Evolutionary conservation across 2,329 filamentous ascomycete genomes (phyloP).

Genomic region (Hypoxylon sp.): DNA sequence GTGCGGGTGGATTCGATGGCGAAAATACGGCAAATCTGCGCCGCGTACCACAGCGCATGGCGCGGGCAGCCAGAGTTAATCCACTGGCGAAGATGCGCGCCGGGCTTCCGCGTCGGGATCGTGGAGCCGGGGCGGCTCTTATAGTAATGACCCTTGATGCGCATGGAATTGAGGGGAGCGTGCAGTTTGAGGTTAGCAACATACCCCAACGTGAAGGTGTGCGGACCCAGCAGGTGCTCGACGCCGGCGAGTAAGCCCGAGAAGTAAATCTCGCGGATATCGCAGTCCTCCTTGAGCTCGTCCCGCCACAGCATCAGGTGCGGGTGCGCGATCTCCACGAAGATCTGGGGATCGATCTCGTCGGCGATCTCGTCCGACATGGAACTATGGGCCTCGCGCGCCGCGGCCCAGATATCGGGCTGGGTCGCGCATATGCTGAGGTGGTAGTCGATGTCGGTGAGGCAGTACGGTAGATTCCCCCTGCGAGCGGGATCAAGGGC

Average conservation of each 20-base stretch:
- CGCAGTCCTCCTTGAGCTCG: constrained; percentile 36
- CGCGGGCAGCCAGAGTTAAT: constrained; percentile 38
- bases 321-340: constrained; percentile 28
- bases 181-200: constrained; percentile 43
- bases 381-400: constrained; percentile 45
- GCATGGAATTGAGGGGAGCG: constrained; percentile 43
- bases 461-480: constrained; percentile 38
- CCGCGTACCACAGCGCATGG: constrained; percentile 43
- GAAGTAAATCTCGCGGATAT: constrained; percentile 33
- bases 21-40: constrained; percentile 46
- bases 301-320: constrained; percentile 41
- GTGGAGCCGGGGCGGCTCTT: constrained; percentile 30
- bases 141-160: constrained; percentile 42
- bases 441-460: constrained; percentile 48
- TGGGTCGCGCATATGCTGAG: constrained; percentile 48
- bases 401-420: constrained; percentile 43
- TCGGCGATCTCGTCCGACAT: constrained; percentile 45
- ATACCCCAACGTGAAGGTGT: constrained; percentile 41
- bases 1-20: constrained; percentile 25
- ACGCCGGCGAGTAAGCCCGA: background rate
- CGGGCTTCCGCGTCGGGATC: constrained; percentile 31
- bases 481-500: constrained; percentile 19
- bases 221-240: constrained; percentile 29
- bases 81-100: constrained; percentile 40
- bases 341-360: constrained; percentile 15